Evolutionary conservation across 1,284 basidiomycete genomes (phyloP).

Genomic region (Ceratobasidium sp.): DNA sequence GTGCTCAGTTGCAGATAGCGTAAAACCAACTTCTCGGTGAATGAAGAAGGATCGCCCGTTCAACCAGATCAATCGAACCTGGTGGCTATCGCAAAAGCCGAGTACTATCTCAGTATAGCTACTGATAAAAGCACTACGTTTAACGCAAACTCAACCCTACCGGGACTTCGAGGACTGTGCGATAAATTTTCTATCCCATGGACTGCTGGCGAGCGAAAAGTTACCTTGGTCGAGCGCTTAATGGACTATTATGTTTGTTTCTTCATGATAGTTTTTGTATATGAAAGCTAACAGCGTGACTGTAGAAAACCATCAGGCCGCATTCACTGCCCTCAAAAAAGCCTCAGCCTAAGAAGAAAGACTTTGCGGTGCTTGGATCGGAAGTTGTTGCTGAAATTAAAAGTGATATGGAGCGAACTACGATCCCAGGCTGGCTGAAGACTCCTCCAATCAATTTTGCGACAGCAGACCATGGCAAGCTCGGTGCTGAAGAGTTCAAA

Average conservation of each 20-base stretch:
- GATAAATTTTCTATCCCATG: neutral
- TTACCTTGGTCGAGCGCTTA: neutral
- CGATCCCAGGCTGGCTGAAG: constrained; percentile 42
- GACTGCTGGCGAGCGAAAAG: neutral
- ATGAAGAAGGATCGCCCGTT: neutral
- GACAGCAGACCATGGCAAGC: constrained; percentile 32
- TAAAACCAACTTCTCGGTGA: too few relatives aligned
- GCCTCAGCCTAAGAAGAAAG: too few relatives aligned
- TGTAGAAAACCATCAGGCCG: too few relatives aligned
- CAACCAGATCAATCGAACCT: neutral
- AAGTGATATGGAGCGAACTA: constrained; percentile 18
- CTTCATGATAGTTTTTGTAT: too few relatives aligned
- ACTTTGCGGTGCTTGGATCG: too few relatives aligned
- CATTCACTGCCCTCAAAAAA: too few relatives aligned
- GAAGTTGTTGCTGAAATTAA: neutral
- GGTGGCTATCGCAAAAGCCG: neutral
- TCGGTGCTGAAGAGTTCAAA: constrained; percentile 50
- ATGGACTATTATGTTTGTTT: constrained; percentile 6
- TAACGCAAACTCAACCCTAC: too few relatives aligned
- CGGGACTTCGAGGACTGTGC: neutral
- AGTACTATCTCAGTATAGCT: neutral
- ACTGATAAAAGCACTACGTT: neutral
- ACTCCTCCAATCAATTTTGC: constrained; percentile 30
- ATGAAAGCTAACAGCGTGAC: too few relatives aligned
- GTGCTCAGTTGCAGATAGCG: neutral